Conservation (phyloP, 2,329 filamentous ascomycete species). For the Aureobasidium sp. region DNA sequence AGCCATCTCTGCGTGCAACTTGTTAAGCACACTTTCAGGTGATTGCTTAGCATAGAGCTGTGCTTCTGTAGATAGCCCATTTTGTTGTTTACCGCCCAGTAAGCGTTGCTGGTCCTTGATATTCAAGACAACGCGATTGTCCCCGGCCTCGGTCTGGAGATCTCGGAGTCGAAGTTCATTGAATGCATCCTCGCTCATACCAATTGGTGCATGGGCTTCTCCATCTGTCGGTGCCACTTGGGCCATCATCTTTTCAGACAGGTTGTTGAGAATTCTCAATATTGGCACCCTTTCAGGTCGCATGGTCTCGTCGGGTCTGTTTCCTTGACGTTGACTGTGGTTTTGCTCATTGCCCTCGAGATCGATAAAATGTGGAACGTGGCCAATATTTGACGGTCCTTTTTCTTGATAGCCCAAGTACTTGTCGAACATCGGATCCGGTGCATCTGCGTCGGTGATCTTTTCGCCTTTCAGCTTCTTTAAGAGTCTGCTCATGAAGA, state of each 20-base stretch:
- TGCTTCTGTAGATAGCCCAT: conserved; percentile 39
- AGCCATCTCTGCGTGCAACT: conserved; percentile 53
- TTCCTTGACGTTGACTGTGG: conserved; percentile 77
- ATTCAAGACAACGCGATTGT: conserved; percentile 73
- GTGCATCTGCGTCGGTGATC: conserved; percentile 65
- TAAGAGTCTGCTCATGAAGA: conserved; percentile 83
- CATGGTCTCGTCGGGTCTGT: conserved; percentile 86
- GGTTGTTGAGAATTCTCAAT: conserved; percentile 75
- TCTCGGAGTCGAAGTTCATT: conserved; percentile 70
- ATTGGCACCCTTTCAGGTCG: conserved; percentile 80
- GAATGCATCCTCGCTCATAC: conserved; percentile 64
- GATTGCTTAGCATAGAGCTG: conserved; percentile 59
- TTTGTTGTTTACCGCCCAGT: conserved; percentile 47
- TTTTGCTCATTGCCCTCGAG: conserved; percentile 93
- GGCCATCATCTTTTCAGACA: conserved; percentile 89
- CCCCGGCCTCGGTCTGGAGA: conserved; percentile 64
- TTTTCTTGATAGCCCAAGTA: conserved; percentile 64
- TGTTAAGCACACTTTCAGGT: conserved; percentile 57
- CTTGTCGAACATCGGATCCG: conserved; percentile 73
- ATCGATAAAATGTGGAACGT: conserved; percentile 84
- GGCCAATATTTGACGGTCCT: conserved; percentile 43
- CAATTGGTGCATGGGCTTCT: conserved; percentile 56
- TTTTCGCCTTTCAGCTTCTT: conserved; percentile 90
- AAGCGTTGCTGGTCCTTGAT: conserved; percentile 82
- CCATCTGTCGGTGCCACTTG: conserved; percentile 72